Evolutionary conservation across 768 basidiomycete species (phyloP), one percentile per base, ranked within the genome.

Genomic region (Lanmaoa rubissima): DNA sequence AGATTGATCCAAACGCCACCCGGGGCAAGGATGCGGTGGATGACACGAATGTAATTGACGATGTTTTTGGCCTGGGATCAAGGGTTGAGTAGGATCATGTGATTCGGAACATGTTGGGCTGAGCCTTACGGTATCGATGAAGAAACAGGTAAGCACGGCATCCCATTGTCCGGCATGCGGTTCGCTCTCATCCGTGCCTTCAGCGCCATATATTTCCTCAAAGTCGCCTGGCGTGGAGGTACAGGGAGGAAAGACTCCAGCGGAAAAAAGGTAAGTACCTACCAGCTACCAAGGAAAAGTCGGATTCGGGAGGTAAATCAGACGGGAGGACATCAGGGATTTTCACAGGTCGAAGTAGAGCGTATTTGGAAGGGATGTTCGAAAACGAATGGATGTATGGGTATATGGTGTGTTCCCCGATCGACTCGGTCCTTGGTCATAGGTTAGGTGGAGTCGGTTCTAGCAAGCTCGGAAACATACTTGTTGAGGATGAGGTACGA

Each of bases 371-470:
- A 1, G 78, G 80, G 24, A 86, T 75, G 62, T 98, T 98, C 14
- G 94, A 96, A 71, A 96, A 94, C 2, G 92, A 88, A 71, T 98
- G 95, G 9, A 96, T 78, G 71, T 90, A 96, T 6, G 94, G 95
- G 70, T 92, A 90, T 59, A 98, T 82, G 0, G 83, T 83, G 74
- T 93, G 80, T 59, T 87, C 76, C 61, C 83, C 75, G n/a, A 87
- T 76, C 51, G 77, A 70, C n/a, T 82, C 74, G 3, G 91, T 92
- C 61, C 92, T 79, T 65, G 17, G 35, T 8, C 19, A 43, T n/a
- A 45, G 17, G 44, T 48, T 39, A 46, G 46, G 38, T 36, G 24
- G 16, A 17, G 31, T 51, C 26, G 7, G 17, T 17, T 16, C 14
- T 11, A 31, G 26, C 2, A 19, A 46, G 24, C 5, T 50, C 24